Base-by-base conservation (phyloP, 352 stramenopile species). In the Pythium brachiatum region DNA sequence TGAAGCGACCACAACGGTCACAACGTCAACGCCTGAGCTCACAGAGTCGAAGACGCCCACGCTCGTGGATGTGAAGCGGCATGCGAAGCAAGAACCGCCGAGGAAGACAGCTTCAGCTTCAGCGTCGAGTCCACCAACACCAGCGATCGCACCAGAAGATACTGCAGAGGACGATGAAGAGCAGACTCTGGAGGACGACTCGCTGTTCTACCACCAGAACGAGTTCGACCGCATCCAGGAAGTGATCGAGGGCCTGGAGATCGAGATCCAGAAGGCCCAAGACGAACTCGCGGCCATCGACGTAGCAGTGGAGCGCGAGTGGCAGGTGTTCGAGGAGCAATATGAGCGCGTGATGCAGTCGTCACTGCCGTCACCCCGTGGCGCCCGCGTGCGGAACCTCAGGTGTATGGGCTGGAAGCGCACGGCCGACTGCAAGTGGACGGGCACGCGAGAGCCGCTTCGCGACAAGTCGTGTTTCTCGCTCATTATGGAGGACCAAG, bases 341-440 rank as follows among this genome's bases (percentile, higher is more conserved):
- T 39, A 44, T 16, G 51, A 67, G n/a, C 7, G 26, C 20, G 25
- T 62, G 21, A 48, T 56, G 13, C 3, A 48, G 41, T 31, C 50
- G 54, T 18, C 53, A 39, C 36, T 69, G 47, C 62, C 62, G 25
- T 64, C 54, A 7, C 62, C 62, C 27, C 53, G 62, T 0, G 47
- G 36, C 12, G 41, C 31, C 4, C 23, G 38, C 7, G 31, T 21
- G 38, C 41, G 34, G 21, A 51, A 64, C n/a, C 48, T 69, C 6
- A 13, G 29, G 3, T 69, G 62, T 43, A 23, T 64, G 25, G 62
- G 54, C 29, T 64, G 62, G 62, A 63, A 64, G 50, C 43, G 43
- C 29, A 64, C 55, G 23, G 51, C 12, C 11, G 46, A 36, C 43
- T 59, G 62, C 27, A n/a, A n/a, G 16, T 69, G 54, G 62, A 50